Conservation (phyloP, 129 eudicot species). For the Apium graveolens region DNA sequence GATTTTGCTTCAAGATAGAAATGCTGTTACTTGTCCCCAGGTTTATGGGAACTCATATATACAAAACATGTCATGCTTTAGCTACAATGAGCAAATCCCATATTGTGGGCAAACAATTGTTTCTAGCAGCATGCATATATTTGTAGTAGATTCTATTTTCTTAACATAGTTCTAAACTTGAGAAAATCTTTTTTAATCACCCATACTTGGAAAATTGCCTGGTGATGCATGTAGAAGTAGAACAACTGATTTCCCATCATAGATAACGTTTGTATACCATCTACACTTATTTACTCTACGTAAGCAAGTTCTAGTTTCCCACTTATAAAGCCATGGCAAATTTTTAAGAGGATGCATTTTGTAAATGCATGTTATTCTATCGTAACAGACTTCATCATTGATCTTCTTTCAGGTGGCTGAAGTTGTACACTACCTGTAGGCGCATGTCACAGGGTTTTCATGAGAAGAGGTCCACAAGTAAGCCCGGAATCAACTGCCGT, state of each 20-base stretch:
- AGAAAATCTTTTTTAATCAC: neutral
- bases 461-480: conserved; percentile 1
- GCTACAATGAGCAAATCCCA: neutral
- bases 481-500: neutral
- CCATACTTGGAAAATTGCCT: neutral
- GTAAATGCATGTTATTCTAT: neutral
- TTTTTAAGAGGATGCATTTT: neutral
- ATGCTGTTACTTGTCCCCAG: neutral
- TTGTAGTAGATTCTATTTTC: neutral
- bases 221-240: neutral
- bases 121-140: neutral
- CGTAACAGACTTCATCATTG: neutral
- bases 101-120: neutral
- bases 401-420: neutral
- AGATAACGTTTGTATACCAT: neutral
- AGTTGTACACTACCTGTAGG: conserved; percentile 1
- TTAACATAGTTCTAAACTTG: neutral
- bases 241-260: neutral
- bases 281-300: neutral
- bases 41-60: neutral
- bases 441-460: neutral
- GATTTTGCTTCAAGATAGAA: neutral
- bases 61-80: neutral
- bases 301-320: neutral
- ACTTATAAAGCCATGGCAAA: neutral